Conservation (phyloP, 768 basidiomycete species). For the Tylopilus balloui region DNA sequence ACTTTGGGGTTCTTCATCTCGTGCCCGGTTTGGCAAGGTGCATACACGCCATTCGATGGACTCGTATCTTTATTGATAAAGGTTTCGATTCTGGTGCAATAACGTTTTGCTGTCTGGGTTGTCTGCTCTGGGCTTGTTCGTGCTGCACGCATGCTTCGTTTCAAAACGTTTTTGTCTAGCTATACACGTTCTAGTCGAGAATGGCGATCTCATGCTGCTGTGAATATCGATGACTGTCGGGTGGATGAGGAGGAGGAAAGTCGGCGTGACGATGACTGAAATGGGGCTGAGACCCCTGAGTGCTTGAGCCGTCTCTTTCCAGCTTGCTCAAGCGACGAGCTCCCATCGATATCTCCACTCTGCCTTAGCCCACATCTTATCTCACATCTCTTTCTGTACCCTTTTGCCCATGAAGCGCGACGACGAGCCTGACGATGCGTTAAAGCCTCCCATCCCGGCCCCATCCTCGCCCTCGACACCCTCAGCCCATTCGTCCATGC, state of each 20-base stretch:
- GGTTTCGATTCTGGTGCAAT: constrained; percentile 21
- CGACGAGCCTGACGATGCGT: constrained; percentile 42
- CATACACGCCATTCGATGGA: constrained; percentile 7
- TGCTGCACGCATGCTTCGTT: neutral
- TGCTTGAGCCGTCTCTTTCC: constrained; percentile 14
- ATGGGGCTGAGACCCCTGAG: constrained; percentile 18
- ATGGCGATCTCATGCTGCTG: neutral
- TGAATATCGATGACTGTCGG: too few species aligned
- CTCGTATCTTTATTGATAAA: constrained; percentile 34
- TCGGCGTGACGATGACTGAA: constrained; percentile 9
- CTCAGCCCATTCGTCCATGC: constrained; percentile 14
- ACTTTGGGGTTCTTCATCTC: constrained; percentile 7
- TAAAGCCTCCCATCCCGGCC: constrained; percentile 8
- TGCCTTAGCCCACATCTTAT: neutral
- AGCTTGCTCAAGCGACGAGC: constrained; percentile 25
- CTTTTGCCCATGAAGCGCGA: constrained; percentile 37
- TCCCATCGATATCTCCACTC: neutral
- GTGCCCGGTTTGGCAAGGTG: constrained; percentile 18
- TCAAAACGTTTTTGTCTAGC: neutral
- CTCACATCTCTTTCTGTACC: constrained; percentile 17
- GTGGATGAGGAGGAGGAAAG: neutral
- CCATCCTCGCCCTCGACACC: constrained; percentile 6
- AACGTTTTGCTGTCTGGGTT: constrained; percentile 10
- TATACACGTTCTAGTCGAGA: constrained; percentile 15
- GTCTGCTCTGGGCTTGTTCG: constrained; percentile 5